Conservation (phyloP, 345 rosid species). For the Psidium friedrichsthalianum region DNA sequence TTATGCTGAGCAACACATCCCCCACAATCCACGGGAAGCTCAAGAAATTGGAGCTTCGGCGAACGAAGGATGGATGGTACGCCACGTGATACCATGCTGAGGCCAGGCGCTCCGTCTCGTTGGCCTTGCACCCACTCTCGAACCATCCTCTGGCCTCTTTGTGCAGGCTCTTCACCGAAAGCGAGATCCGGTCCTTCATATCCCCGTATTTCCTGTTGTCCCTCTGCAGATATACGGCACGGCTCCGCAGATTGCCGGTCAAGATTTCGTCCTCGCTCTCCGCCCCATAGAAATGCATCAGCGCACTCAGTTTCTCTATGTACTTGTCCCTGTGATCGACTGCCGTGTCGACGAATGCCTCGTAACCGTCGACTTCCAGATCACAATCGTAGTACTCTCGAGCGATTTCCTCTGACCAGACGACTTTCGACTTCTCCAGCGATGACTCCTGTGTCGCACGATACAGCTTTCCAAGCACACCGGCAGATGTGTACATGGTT, state of each 20-base stretch:
- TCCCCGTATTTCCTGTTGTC: conserved; percentile 73
- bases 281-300: conserved; percentile 62
- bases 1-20: conserved; percentile 46
- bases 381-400: conserved; percentile 42
- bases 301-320: conserved; percentile 39
- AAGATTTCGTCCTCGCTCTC: conserved; percentile 75
- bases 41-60: conserved; percentile 30
- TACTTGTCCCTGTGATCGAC: conserved; percentile 41
- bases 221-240: conserved; percentile 48
- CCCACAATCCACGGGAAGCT: conserved; percentile 85
- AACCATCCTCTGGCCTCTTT: conserved; percentile 59
- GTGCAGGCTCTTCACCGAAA: conserved; percentile 43
- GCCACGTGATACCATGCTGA: conserved; percentile 87
- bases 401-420: conserved; percentile 27
- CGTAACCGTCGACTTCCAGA: conserved; percentile 61
- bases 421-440: conserved; percentile 13
- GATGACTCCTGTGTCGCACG: conserved; percentile 32
- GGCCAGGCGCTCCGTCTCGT: conserved; percentile 38
- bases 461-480: conserved; percentile 75
- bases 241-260: conserved; percentile 59
- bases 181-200: conserved; percentile 59
- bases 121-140: conserved; percentile 30
- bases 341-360: conserved; percentile 38
- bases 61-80: conserved; percentile 34
- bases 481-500: conserved; percentile 43